Base-by-base conservation (phyloP, 2,329 filamentous ascomycete genomes). In the Dactylellina sp. region DNA sequence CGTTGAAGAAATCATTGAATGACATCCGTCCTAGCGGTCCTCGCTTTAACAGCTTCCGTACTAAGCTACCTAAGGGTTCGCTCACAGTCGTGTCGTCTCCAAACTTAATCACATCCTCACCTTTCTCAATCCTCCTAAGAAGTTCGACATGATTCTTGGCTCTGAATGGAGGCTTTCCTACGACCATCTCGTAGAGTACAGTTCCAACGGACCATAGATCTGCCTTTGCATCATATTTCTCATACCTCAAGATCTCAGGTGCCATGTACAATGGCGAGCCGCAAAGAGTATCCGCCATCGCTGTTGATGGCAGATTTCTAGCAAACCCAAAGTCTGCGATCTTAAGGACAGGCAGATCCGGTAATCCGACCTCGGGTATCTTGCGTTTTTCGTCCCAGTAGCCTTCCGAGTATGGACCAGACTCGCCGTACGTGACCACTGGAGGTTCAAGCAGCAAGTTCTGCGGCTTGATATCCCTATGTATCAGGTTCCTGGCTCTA, bases 321-420 rank as follows among this genome's bases (percentile, higher is more conserved):
- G 95, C 95, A 80, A 99, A 99, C n/a, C 95, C 95, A 80, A 99
- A 99, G 83, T 99, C 95, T 66, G 95, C 95, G 78, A 99, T 89
- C 83, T 99, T 99, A 72, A 99, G 87, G 90, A 98, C 96, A 2
- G 95, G 95, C 44, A 99, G 83, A 16, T 93, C 95, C 60, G 88
- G 85, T 28, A 99, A 84, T 6, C 95, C 95, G 24, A 89, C 89
- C 24, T 89, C 87, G 2, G 94, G 93, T 47, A 92, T 90, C 57
- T 76, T 76, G 64, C 95, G 89, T 71, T 90, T 86, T 35, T 85
- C 84, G 71, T 88, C 85, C 62, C 87, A 86, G 70, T 84, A 83
- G 52, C 86, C 84, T 65, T 86, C 85, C 65, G 89, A 84, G 80
- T 91, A 95, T 56, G 88, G 88, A 5, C 88, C 84, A 12, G 40